Evolutionary conservation across 371 early-diverging fungal genomes (phyloP), one percentile per base, ranked within the genome.

Genomic region (Lichtheimia ramosa): DNA sequence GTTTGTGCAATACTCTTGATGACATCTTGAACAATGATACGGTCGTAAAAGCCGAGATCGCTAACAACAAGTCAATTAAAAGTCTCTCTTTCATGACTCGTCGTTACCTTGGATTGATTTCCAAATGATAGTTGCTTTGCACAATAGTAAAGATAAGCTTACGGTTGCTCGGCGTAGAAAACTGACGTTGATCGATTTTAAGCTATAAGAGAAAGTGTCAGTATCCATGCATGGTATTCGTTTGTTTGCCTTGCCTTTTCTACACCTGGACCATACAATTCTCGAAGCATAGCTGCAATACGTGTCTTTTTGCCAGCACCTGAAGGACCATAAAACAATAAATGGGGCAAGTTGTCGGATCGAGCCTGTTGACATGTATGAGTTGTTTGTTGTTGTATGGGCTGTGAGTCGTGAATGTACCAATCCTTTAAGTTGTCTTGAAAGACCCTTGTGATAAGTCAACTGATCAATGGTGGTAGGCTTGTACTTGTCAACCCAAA

Each of bases 281-380:
- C 94, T 61, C 87, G 84, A 57, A 94, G 84, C 2, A 92, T 79
- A 55, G 92, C 91, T 42, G 86, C 85, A 42, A 99, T 84, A 34
- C 99, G 84, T 20, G 99, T 99, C 71, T 96, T 96, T 81, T 99
- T 99, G 12, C 99, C 99, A 2, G 93, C 90, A 20, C 99, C 99
- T 4, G 93, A 81, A 12, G 94, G 96, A 1, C 99, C 99, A 81
- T 96, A 96, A 40, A 99, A 86, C 3, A 99, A 83, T 66, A 99
- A 68, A 65, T 99, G 99, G 28, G 99, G 99, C 56, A 99, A 84
- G 68, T 96, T 95, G 8, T 83, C 88, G 3, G 88, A 83, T 12
- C 75, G 52, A 10, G 92, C 89, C 95, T 94, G 40, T 43, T 20
- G 28, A 23, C 51, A 48, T 49, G 41, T 24, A 2, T 48, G n/a